Evolutionary conservation across 2,329 filamentous ascomycete species (phyloP).

Genomic region (Colletotrichum tabaci): DNA sequence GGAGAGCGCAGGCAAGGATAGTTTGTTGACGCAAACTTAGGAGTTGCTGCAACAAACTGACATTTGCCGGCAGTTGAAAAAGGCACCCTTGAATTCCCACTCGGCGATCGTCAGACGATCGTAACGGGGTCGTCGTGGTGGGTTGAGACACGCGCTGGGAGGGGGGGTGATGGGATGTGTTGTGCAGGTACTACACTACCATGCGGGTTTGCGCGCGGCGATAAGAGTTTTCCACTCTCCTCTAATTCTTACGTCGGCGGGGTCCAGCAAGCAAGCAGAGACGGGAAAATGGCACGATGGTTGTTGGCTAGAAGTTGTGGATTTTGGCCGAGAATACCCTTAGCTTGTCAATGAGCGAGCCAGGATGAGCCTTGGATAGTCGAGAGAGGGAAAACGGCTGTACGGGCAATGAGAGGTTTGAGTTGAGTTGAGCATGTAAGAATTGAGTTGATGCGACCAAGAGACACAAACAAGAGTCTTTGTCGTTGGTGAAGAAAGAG

Average conservation of each 20-base stretch:
- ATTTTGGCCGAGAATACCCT: conserved; percentile 3
- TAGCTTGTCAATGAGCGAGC: conserved; percentile 15
- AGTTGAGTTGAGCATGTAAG: not conserved
- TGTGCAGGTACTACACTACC: not conserved
- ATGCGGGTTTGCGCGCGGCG: not conserved
- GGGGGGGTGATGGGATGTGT: not conserved
- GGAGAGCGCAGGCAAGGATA: not conserved
- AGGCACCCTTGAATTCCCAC: not conserved
- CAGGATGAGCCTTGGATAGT: not conserved
- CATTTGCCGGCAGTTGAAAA: not conserved
- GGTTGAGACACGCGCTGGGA: not conserved
- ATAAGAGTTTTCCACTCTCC: conserved; percentile 1
- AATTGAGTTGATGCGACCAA: conserved; percentile 4
- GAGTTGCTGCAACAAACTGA: too few relatives aligned
- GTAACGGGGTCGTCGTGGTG: not conserved
- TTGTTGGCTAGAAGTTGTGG: conserved; percentile 3
- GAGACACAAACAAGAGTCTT: not conserved
- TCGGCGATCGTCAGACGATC: not conserved
- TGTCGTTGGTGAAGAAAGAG: not conserved
- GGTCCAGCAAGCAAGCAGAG: not conserved
- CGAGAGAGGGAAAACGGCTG: too few relatives aligned
- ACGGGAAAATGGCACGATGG: conserved; percentile 27
- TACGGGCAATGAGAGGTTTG: too few relatives aligned
- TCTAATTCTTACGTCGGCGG: conserved; percentile 34
- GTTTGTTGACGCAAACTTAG: too few relatives aligned